phyloP scores from a whole-genome alignment of 805 yeast species.

The Zygosaccharomyces bisporus region DNA sequence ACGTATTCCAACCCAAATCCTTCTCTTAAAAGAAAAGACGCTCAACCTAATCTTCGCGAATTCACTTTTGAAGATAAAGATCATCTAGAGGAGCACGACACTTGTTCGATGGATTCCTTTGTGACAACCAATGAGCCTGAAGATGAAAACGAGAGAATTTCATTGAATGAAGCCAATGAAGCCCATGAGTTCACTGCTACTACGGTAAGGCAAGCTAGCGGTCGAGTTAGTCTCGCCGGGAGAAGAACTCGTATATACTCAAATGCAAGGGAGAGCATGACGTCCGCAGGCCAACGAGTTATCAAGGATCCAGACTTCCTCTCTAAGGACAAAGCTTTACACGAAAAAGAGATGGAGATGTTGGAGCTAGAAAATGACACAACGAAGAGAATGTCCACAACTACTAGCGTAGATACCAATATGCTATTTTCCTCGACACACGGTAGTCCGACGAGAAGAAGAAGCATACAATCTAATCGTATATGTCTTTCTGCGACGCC shows the following conservation, averaged over 20 bases:
- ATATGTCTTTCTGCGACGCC: constrained; percentile 26
- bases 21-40: constrained; percentile 46
- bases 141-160: background rate
- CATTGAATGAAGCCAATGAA: background rate
- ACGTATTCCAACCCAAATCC: background rate
- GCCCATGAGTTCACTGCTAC: constrained; percentile 10
- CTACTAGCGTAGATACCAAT: constrained; percentile 26
- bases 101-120: constrained; percentile 12
- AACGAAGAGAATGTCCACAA: constrained; percentile 10
- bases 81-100: constrained; percentile 7
- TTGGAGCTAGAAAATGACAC: constrained; percentile 16
- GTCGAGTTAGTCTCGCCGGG: constrained; percentile 31
- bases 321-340: constrained; percentile 22
- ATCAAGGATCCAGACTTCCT: constrained; percentile 15
- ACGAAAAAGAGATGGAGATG: constrained; percentile 22
- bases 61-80: constrained; percentile 36
- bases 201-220: constrained; percentile 32
- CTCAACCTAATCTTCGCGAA: constrained; percentile 47
- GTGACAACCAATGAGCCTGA: constrained; percentile 21
- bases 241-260: constrained; percentile 12
- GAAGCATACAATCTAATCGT: constrained; percentile 6
- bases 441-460: constrained; percentile 21
- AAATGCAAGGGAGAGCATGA: constrained; percentile 4
- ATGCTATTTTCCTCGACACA: constrained; percentile 23
- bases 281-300: constrained; percentile 8